These are phyloP conservation scores for Chenopodium album DNA, from an alignment of 148 eudicot species.

Conservation along the genomic window DNA sequence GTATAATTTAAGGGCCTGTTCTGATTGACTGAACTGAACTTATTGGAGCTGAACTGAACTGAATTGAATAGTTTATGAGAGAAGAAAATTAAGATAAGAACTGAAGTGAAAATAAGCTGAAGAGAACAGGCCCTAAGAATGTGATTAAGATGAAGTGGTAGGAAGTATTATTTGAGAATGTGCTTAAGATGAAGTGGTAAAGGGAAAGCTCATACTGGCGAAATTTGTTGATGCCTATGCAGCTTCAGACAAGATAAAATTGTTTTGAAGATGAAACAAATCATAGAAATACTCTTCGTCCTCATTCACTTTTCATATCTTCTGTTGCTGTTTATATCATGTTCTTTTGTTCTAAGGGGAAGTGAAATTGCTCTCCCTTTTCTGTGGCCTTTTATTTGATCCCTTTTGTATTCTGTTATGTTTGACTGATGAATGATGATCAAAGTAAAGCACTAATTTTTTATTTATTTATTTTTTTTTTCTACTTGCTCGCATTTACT, in stretches of 20 bases:
- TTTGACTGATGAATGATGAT: constrained; percentile 5
- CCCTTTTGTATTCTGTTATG: background rate
- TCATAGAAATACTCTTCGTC: background rate
- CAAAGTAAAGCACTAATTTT: background rate
- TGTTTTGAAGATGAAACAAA: background rate
- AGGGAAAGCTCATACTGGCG: too few relatives aligned
- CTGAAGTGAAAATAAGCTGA: too few relatives aligned
- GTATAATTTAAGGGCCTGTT: too few relatives aligned
- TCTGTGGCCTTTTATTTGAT: background rate
- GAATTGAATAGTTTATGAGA: too few relatives aligned
- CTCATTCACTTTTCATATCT: background rate
- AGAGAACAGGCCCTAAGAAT: too few relatives aligned
- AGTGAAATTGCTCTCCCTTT: background rate
- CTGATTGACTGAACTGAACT: too few relatives aligned
- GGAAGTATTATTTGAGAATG: background rate
- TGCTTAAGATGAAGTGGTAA: constrained; percentile 3
- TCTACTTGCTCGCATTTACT: background rate
- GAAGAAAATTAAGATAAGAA: too few relatives aligned
- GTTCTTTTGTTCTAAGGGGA: background rate
- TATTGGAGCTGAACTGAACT: too few relatives aligned
- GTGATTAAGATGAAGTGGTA: too few relatives aligned
- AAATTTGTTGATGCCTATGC: background rate
- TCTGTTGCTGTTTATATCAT: background rate
- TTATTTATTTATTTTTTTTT: too few relatives aligned
- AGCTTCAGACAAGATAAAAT: background rate